phyloP scores from a whole-genome alignment of 768 basidiomycete genomes.

The Phlebiopsis flavidoalba region DNA sequence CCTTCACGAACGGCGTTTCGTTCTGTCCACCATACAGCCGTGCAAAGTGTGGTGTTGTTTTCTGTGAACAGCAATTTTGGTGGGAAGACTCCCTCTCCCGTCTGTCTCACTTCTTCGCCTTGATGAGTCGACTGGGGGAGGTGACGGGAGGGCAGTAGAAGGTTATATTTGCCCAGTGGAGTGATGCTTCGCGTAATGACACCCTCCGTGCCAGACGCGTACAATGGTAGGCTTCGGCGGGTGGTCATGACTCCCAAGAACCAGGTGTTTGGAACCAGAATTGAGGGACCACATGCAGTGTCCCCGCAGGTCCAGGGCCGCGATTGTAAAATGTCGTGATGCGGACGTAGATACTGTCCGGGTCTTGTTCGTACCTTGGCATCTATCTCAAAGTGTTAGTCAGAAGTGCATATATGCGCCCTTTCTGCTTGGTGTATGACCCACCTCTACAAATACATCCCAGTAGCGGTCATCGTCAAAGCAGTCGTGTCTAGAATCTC shows the following conservation, averaged over 20 bases:
- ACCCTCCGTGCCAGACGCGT: slow-evolving; percentile 49
- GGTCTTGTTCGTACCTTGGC: slow-evolving; percentile 94
- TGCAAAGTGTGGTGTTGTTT: slow-evolving; percentile 93
- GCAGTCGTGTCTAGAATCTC: slow-evolving; percentile 87
- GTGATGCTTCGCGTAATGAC: slow-evolving; percentile 69
- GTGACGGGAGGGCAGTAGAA: slow-evolving; percentile 91
- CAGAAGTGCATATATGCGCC: slow-evolving; percentile 1
- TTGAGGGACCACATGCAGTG: slow-evolving; percentile 91
- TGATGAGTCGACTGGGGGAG: slow-evolving; percentile 80
- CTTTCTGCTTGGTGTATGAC: slow-evolving; percentile 19
- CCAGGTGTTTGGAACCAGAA: slow-evolving; percentile 99
- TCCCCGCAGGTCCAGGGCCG: slow-evolving; percentile 92
- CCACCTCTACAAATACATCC: slow-evolving; percentile 96
- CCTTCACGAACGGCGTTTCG: slow-evolving; percentile 80
- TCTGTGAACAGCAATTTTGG: slow-evolving; percentile 92
- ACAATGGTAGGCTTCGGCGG: slow-evolving; percentile 61
- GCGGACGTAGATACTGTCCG: slow-evolving; percentile 85
- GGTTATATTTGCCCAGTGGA: slow-evolving; percentile 67
- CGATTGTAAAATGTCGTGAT: slow-evolving; percentile 97
- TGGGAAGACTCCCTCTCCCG: slow-evolving; percentile 52
- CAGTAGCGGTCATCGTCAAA: slow-evolving; percentile 95
- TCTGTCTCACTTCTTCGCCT: slow-evolving; percentile 52
- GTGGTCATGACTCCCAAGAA: slow-evolving; percentile 79
- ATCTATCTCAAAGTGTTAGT: slow-evolving; percentile 43
- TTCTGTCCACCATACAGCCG: slow-evolving; percentile 90